Evolutionary conservation across 495 filamentous ascomycete genomes (phyloP).

Genomic region (Xylaria longipes): DNA sequence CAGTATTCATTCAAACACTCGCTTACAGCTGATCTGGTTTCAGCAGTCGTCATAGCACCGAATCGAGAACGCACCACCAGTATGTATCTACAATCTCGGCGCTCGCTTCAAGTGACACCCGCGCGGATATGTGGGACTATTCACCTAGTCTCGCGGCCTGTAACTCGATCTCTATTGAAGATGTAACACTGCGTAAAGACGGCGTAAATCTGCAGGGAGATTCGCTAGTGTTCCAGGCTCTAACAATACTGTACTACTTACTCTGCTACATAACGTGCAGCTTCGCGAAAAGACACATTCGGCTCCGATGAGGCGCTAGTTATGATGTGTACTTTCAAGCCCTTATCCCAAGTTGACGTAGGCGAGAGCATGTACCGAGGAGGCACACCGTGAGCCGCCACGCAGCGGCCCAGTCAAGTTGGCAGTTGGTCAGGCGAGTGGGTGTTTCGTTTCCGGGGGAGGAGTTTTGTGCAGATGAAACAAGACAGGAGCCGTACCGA

Average conservation of each 20-base stretch:
- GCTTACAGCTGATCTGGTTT: background rate
- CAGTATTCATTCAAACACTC: background rate
- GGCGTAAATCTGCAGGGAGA: background rate
- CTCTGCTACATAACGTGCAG: background rate
- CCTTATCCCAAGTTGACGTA: background rate
- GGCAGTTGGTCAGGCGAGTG: background rate
- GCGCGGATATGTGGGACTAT: slow-evolving; percentile 7
- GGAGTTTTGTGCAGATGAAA: slow-evolving; percentile 7
- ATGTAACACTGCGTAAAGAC: background rate
- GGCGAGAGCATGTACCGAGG: background rate
- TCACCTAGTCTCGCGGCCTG: background rate
- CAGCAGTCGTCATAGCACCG: background rate
- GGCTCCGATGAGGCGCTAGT: background rate
- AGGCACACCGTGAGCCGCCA: slow-evolving; percentile 3
- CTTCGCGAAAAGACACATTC: background rate
- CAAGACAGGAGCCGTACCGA: slow-evolving; percentile 4
- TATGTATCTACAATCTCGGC: background rate
- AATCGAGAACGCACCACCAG: background rate
- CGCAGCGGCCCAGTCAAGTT: slow-evolving; percentile 1
- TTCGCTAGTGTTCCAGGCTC: too few species aligned
- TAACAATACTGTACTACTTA: background rate
- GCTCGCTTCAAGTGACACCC: background rate
- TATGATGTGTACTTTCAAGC: background rate
- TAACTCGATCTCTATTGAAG: background rate
- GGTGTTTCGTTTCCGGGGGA: slow-evolving; percentile 11